A percentile compares a stretch with the other conserved stretches of the same genome.
These are phyloP conservation scores for Aulographum hederae DNA, from an alignment of 2,329 filamentous ascomycete species.

Conservation along the genomic window DNA sequence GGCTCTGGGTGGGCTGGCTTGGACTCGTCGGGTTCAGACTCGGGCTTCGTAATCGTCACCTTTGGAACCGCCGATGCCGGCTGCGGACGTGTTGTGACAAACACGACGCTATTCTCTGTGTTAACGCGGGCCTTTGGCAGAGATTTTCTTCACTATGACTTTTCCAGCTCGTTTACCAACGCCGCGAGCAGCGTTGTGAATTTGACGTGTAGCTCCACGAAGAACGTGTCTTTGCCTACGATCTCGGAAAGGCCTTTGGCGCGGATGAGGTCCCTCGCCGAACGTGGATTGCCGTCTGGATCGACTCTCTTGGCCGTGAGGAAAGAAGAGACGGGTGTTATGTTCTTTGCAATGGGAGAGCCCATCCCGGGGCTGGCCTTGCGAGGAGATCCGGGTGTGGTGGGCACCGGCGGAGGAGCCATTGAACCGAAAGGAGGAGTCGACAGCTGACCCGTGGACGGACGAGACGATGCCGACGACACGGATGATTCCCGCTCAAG, in stretches of 20 bases:
- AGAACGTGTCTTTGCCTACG: constrained; percentile 38
- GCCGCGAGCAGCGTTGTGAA: constrained; percentile 24
- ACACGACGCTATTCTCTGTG: no score
- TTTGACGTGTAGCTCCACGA: constrained; percentile 35
- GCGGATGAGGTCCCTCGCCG: constrained; percentile 30
- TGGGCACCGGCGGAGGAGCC: neutral
- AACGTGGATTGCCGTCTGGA: constrained; percentile 34
- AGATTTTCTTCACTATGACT: constrained; percentile 1
- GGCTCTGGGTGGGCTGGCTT: no score
- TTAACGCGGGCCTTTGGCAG: no score
- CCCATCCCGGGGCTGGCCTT: constrained; percentile 14
- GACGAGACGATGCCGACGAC: constrained; percentile 9
- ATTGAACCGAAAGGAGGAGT: neutral
- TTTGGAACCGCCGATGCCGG: no score
- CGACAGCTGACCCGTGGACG: constrained; percentile 9
- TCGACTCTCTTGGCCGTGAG: constrained; percentile 36
- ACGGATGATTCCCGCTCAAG: constrained; percentile 15
- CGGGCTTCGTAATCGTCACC: no score
- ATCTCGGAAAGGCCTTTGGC: constrained; percentile 40
- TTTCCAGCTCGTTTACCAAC: constrained; percentile 12
- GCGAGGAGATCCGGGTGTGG: constrained; percentile 4
- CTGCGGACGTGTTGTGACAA: no score
- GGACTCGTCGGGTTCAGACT: no score
- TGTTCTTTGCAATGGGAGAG: constrained; percentile 17
- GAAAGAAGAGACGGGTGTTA: constrained; percentile 39